Percentiles rank a stretch among this genome's conserved stretches.
These are phyloP conservation scores for Exophiala calicioides DNA, from an alignment of 2,329 filamentous ascomycete genomes.

Conservation along the genomic window DNA sequence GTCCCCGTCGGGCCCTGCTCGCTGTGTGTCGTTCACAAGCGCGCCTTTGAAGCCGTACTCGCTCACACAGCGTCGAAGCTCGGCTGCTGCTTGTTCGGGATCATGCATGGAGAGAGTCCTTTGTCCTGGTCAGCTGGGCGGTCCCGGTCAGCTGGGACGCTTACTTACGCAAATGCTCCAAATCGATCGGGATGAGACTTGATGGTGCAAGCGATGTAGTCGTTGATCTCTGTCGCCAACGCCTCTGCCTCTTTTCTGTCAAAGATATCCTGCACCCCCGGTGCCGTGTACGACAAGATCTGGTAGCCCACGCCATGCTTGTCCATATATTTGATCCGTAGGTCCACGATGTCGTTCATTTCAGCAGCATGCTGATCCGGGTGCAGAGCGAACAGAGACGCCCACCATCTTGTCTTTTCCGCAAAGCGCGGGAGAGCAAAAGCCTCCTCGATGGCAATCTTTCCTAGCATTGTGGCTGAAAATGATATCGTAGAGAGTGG, in stretches of 20 bases:
- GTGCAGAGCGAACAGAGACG: slow-evolving; percentile 60
- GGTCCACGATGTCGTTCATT: slow-evolving; percentile 43
- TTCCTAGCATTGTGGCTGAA: slow-evolving; percentile 43
- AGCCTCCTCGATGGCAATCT: slow-evolving; percentile 49
- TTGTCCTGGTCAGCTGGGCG: neutral
- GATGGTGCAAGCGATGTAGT: slow-evolving; percentile 32
- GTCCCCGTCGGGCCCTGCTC: slow-evolving; percentile 58
- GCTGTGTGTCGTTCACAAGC: slow-evolving; percentile 64
- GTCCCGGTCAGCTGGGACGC: neutral
- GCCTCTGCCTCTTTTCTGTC: slow-evolving; percentile 32
- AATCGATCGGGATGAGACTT: slow-evolving; percentile 40
- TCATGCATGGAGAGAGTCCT: slow-evolving; percentile 47
- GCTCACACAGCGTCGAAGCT: slow-evolving; percentile 52
- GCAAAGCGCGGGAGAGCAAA: slow-evolving; percentile 49
- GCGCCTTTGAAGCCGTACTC: slow-evolving; percentile 63
- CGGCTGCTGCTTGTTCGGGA: slow-evolving; percentile 41
- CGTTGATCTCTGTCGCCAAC: slow-evolving; percentile 33
- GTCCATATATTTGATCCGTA: slow-evolving; percentile 28
- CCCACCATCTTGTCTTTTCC: slow-evolving; percentile 64
- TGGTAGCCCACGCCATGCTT: slow-evolving; percentile 35
- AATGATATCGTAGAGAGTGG: too few relatives aligned
- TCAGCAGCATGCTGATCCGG: slow-evolving; percentile 60
- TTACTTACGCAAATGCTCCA: slow-evolving; percentile 41
- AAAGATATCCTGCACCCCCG: slow-evolving; percentile 34
- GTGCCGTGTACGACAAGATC: slow-evolving; percentile 34